Evolutionary conservation across 164 flowering plant species (phyloP), one percentile per base, ranked within the genome.

Genomic region (Chimonanthus salicifolius): DNA sequence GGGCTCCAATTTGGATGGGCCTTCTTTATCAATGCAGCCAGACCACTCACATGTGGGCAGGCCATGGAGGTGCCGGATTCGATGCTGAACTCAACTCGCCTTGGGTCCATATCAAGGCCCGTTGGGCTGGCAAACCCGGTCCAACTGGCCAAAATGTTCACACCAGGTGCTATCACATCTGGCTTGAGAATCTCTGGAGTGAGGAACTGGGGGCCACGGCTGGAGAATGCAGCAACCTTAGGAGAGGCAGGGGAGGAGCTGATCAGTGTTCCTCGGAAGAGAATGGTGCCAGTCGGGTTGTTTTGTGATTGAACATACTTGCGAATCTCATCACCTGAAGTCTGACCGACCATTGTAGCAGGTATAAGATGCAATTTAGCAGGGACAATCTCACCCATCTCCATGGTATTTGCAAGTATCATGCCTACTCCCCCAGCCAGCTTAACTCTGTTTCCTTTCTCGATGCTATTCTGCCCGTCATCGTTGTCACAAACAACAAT

Each of bases 1-100:
- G 98, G 91, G 13, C 86, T 78, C 97, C 97, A 95, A 43, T 69
- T 54, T 0, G 94, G 95, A 75, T 86, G 72, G 44, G 94, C 92
- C 68, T 84, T 85, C 0, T 87, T 76, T 4, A 95, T 92, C 85
- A 93, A 66, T 5, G 97, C 98, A n/a, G 97, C 98, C 21, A 93
- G 72, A 5, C 98, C 98, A 62, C 97, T 92, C 7, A 87, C 99
- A 62, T 94, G 99, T 1, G 98, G 98, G 76, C 97, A 94, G 49
- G 98, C 80, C 97, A 96, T 94, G 6, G 99, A 96, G 2, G 98
- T 96, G 50, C 99, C 98, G 0, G 99, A 90, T 2, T 90, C 87
- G 2, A 96, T 89, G 67, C 90, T 94, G 80, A 92, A 96, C 67
- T 88, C 87, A 4, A 88, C 97, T 21, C 94, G 81, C 74, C 99